Evolutionary conservation across 2,329 filamentous ascomycete species (phyloP), one percentile per base, ranked within the genome.

Genomic region (Alternaria burnsii): DNA sequence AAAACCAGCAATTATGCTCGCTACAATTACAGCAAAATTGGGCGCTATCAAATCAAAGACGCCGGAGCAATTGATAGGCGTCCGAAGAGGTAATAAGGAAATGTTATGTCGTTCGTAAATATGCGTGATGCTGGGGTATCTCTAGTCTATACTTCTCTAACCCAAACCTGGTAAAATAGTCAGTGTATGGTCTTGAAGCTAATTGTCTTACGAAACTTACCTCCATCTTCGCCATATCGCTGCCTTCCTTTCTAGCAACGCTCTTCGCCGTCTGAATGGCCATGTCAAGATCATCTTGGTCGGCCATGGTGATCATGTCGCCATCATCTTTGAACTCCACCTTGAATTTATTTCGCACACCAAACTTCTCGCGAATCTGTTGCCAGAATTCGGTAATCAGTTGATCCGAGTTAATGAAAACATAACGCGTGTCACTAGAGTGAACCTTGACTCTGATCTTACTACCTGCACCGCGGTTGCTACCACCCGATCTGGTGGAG

Each of bases 301-400:
- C 95, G 30, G 91, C 93, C 87, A 99, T 90, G 32, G 94, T 97
- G 74, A 99, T 96, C 91, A 97, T 94, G 74, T 98, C 94, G 68
- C 92, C 91, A 69, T 98, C 95, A 65, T 96, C 93, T 72, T 86
- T 88, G 70, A 94, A 88, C 83, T 95, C 95, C 79, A 97, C 90
- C 84, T 94, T 96, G 82, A 97, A 94, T 58, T 88, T 87, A 63
- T 89, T 82, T 56, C 86, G 83, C 57, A 97, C 84, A 14, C 87
- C 89, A 74, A 98, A 97, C 80, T 99, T 99, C 64, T 93, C 90
- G 47, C 90, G 87, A 60, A 99, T 91, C 61, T 89, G 89, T 63
- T 90, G 88, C 41, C 90, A 88, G 44, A 99, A 88, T 60, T 94
- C 91, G 6, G 85, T 82, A 77, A 93, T 97, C 61, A 90, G 88